Evolutionary conservation across 768 basidiomycete genomes (phyloP), one percentile per base, ranked within the genome.

Genomic region (Leccinum pellstonianum): DNA sequence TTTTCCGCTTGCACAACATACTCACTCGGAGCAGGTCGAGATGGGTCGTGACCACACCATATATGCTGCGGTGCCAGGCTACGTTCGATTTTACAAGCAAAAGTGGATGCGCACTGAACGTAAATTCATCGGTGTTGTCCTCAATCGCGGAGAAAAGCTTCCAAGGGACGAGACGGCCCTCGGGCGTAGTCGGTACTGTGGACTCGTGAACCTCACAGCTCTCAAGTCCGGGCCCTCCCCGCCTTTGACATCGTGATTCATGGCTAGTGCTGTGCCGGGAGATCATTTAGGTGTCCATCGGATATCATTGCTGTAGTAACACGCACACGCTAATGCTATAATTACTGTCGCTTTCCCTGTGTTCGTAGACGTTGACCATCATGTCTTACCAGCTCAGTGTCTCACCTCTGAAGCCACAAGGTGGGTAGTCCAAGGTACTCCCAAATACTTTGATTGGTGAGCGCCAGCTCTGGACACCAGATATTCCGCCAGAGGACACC

Each of bases 1-100:
- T 35, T 55, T 41, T 50, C 53, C 31, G n/a, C 17, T 21, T 52
- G 19, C 27, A 10, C n/a, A 11, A 23, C 46, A 37, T 33, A 25
- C 61, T 70, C 56, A 61, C 59, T 43, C 21, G 31, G 50, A 27
- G 37, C 66, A 96, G 93, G 93, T 98, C 56, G 86, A 85, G 64
- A 88, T 93, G 72, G 97, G 95, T 21, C 86, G 88, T 58, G 97
- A 99, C 75, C 95, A 98, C 76, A 98, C 97, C 1, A 81, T 99
- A 56, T 98, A 88, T 69, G 95, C 97, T 25, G 80, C 84, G 3
- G 86, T 86, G 5, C 95, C 96, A 0, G 97, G 97, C 12, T 94
- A 84, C 70, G 92, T 99, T 41, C 91, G 94, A 46, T 98, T 95
- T 77, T 99, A 97, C 85, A 89, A 86, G 73, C 78, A 85, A 71